Percentiles rank a stretch among this genome's conserved stretches.
These are phyloP conservation scores for Candolleomyces aberdarensis DNA, from an alignment of 768 basidiomycete species.

Conservation along the genomic window DNA sequence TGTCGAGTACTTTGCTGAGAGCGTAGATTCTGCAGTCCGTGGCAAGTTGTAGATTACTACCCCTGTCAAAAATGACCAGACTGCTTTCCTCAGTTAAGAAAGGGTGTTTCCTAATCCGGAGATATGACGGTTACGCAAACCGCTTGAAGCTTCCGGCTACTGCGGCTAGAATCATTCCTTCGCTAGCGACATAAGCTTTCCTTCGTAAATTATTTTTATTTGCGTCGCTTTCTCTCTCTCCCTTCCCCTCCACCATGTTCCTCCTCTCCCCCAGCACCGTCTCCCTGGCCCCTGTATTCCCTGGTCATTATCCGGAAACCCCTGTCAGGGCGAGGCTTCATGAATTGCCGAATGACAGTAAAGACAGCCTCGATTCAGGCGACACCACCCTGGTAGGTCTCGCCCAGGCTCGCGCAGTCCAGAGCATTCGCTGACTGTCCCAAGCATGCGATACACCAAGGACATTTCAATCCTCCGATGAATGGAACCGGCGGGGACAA, in stretches of 20 bases:
- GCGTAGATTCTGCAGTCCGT: constrained; percentile 79
- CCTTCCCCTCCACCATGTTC: constrained; percentile 5
- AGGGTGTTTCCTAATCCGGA: constrained; percentile 6
- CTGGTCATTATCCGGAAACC: constrained; percentile 9
- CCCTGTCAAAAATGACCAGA: constrained; percentile 10
- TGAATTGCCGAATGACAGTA: neutral
- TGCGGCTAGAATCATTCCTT: constrained; percentile 5
- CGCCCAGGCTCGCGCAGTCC: neutral
- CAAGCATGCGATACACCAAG: neutral
- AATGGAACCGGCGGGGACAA: neutral
- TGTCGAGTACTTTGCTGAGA: constrained; percentile 88
- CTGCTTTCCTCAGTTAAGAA: constrained; percentile 3
- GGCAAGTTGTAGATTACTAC: constrained; percentile 54
- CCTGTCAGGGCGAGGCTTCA: neutral
- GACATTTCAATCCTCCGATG: neutral
- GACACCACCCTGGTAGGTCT: neutral
- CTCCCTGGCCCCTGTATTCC: constrained; percentile 7
- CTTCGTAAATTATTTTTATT: neutral
- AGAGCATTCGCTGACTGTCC: neutral
- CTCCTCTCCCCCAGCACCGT: constrained; percentile 5
- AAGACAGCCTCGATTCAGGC: neutral
- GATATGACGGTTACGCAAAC: neutral
- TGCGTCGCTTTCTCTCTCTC: neutral
- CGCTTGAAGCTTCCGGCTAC: neutral
- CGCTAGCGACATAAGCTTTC: constrained; percentile 5